These are phyloP conservation scores for Aaosphaeria pasadenensis DNA, from an alignment of 2,329 filamentous ascomycete species.

Conservation along the genomic window DNA sequence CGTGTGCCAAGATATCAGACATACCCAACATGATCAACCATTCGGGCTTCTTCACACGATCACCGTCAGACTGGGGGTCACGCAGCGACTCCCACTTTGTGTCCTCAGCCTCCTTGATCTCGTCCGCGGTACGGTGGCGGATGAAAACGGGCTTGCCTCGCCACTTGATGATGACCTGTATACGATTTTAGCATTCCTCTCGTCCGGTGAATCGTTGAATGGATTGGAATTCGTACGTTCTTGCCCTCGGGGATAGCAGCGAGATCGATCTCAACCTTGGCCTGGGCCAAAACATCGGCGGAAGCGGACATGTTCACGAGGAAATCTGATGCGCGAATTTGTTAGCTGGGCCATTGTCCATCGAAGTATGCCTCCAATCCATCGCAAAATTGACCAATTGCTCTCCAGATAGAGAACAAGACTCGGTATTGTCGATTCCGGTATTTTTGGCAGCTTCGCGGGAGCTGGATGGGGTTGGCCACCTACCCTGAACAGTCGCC, in stretches of 20 bases:
- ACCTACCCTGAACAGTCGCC: conserved; percentile 93
- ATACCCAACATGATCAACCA: conserved; percentile 98
- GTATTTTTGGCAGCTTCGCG: conserved; percentile 6
- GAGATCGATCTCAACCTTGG: conserved; percentile 98
- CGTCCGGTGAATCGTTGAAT: background rate
- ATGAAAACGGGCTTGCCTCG: conserved; percentile 99
- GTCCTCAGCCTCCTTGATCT: conserved; percentile 93
- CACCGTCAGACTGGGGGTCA: conserved; percentile 86
- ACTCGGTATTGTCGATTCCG: too few relatives aligned
- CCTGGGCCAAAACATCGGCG: conserved; percentile 96
- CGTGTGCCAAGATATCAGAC: conserved; percentile 6
- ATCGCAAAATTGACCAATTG: conserved; percentile 33
- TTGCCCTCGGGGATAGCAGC: conserved; percentile 94
- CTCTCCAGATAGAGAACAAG: conserved; percentile 1
- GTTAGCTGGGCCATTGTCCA: conserved; percentile 28
- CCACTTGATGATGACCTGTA: conserved; percentile 97
- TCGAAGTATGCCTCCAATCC: conserved; percentile 18
- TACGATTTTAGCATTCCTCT: conserved; percentile 12
- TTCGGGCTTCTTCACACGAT: conserved; percentile 96
- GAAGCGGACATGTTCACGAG: conserved; percentile 99
- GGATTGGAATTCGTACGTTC: conserved; percentile 67
- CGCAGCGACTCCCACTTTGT: conserved; percentile 79
- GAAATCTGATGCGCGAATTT: conserved; percentile 68
- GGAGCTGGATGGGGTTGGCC: conserved; percentile 2
- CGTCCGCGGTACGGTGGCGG: conserved; percentile 89